Evolutionary conservation across 1,284 basidiomycete genomes (phyloP).

Genomic region (Wolfiporia cocos): DNA sequence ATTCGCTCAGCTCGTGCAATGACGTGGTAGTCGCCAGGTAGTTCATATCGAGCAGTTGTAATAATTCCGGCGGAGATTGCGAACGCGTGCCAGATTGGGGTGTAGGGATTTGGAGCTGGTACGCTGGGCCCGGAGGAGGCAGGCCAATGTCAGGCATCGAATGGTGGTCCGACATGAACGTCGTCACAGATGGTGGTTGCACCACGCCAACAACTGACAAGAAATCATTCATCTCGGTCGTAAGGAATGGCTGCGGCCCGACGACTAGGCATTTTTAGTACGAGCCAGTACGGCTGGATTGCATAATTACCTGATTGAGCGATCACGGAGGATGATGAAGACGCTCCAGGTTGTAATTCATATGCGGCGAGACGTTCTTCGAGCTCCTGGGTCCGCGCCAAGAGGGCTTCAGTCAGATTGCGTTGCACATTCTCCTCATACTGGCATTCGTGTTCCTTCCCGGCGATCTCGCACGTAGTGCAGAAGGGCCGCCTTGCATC

Average conservation of each 20-base stretch:
- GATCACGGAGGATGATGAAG: not conserved
- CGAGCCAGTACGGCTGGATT: too few species aligned
- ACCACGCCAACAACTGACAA: not conserved
- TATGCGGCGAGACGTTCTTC: constrained; percentile 18
- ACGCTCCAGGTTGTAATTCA: constrained; percentile 7
- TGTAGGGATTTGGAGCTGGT: too few species aligned
- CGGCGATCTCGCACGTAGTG: constrained; percentile 22
- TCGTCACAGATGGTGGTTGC: not conserved
- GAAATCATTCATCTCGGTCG: not conserved
- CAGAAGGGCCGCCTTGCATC: constrained; percentile 23
- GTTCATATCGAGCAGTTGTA: too few species aligned
- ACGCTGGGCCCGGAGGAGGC: not conserved
- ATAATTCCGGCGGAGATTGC: too few species aligned
- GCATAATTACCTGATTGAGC: not conserved
- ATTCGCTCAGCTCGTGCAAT: constrained; percentile 10
- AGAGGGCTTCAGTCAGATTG: constrained; percentile 16
- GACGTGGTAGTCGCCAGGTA: not conserved
- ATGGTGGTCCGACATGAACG: not conserved
- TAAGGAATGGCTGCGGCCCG: constrained; percentile 1
- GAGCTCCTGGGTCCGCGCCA: constrained; percentile 16
- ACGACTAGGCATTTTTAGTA: too few species aligned
- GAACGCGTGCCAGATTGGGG: too few species aligned
- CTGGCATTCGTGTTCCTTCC: constrained; percentile 21
- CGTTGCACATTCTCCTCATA: constrained; percentile 22
- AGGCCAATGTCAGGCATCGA: too few species aligned